These are phyloP conservation scores for Aspergillus eucalypticola DNA, from an alignment of 2,329 filamentous ascomycete species.

Conservation along the genomic window DNA sequence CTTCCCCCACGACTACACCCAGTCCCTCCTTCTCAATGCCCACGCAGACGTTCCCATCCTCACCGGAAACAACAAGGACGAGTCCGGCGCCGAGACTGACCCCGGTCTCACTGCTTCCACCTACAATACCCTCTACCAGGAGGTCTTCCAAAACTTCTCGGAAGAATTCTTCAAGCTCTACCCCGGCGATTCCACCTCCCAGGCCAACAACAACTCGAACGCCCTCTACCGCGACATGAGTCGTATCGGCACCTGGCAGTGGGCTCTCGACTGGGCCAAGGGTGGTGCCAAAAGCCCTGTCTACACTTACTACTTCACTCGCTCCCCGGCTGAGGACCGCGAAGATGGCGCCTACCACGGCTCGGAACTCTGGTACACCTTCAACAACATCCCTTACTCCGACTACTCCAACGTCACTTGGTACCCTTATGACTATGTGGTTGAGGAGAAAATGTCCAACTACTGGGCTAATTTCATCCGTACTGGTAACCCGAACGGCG, in stretches of 20 bases:
- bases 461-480: conserved; percentile 39
- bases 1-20: conserved; percentile 25
- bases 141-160: conserved; percentile 22
- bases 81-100: conserved; percentile 21
- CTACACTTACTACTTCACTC: conserved; percentile 34
- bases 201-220: conserved; percentile 25
- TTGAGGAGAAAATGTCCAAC: conserved; percentile 25
- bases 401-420: conserved; percentile 30
- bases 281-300: conserved; percentile 26
- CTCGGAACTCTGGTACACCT: conserved; percentile 33
- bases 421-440: conserved; percentile 26
- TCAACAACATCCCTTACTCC: conserved; percentile 33
- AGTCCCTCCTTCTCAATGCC: conserved; percentile 16
- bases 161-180: conserved; percentile 26
- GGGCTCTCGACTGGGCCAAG: conserved; percentile 27
- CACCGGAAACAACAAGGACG: conserved; percentile 34
- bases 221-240: conserved; percentile 27
- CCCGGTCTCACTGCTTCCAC: conserved; percentile 8
- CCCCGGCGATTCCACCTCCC: conserved; percentile 23
- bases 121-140: conserved; percentile 20
- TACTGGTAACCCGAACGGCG: conserved; percentile 35
- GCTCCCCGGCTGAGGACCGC: conserved; percentile 28
- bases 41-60: conserved; percentile 31
- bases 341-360: conserved; percentile 30
- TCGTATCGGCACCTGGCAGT: conserved; percentile 28